These are phyloP conservation scores for Gymnopus androsaceus DNA, from an alignment of 1,284 basidiomycete species.

Conservation along the genomic window DNA sequence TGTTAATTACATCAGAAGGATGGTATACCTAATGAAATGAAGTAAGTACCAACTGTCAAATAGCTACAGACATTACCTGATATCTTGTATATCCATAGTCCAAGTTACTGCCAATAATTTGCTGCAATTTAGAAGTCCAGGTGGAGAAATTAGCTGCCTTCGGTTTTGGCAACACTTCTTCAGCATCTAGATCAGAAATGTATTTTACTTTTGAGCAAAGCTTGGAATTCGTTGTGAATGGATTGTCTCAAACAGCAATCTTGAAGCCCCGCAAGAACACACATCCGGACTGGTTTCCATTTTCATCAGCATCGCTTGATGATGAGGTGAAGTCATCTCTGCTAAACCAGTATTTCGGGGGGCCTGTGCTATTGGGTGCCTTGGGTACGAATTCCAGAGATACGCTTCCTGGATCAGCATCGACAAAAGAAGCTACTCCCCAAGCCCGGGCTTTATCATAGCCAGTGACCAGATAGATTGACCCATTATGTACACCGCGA, in stretches of 20 bases:
- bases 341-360: background rate
- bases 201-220: background rate
- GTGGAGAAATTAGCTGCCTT: background rate
- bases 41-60: background rate
- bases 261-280: constrained; percentile 1
- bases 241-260: background rate
- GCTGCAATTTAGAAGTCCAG: too few relatives aligned
- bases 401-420: background rate
- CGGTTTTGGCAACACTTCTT: background rate
- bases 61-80: background rate
- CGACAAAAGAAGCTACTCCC: background rate
- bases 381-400: background rate
- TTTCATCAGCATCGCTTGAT: background rate
- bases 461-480: background rate
- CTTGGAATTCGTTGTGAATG: background rate
- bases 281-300: background rate
- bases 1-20: constrained; percentile 1
- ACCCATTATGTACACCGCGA: background rate
- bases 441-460: background rate
- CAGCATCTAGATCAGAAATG: background rate
- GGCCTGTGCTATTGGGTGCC: background rate
- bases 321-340: too few relatives aligned
- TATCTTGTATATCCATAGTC: too few relatives aligned
- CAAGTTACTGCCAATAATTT: background rate
- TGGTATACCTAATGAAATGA: constrained; percentile 1